Conservation (phyloP, 148 eudicot species). For the Rhododendron vialii region DNA sequence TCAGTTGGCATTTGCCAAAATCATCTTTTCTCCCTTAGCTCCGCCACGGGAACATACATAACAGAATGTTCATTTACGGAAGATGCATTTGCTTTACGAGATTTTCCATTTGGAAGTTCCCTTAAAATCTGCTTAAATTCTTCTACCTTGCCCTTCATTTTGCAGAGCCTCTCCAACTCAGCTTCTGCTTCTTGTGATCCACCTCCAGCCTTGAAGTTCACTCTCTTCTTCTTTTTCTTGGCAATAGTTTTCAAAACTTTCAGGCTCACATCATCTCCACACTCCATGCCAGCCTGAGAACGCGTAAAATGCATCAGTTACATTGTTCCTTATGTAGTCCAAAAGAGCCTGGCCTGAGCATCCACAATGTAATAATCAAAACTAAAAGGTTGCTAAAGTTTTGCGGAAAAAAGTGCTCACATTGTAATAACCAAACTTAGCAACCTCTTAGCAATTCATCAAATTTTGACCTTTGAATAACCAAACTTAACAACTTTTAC, state of each 20-base stretch:
- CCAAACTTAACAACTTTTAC: no score
- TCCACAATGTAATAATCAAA: no score
- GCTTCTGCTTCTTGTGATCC: constrained; percentile 37
- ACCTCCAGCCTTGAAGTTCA: constrained; percentile 21
- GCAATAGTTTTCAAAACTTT: constrained; percentile 34
- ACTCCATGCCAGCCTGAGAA: constrained; percentile 34
- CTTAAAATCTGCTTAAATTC: constrained; percentile 43
- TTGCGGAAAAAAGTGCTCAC: no score
- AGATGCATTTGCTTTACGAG: constrained; percentile 17
- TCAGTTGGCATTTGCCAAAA: background rate
- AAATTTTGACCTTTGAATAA: no score
- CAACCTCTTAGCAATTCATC: no score
- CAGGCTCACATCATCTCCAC: constrained; percentile 54
- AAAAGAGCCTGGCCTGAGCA: background rate
- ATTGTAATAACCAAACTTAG: no score
- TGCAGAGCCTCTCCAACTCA: constrained; percentile 58
- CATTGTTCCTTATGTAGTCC: background rate
- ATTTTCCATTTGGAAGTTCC: constrained; percentile 25
- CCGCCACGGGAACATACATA: constrained; percentile 57
- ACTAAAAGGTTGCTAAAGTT: no score
- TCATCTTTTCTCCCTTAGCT: constrained; percentile 58
- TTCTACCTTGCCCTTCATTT: constrained; percentile 48
- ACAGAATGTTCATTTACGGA: constrained; percentile 14
- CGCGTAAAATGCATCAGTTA: background rate
- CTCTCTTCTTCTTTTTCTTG: constrained; percentile 30